phyloP scores from a whole-genome alignment of 2,329 filamentous ascomycete species.

The Chaetomium strumarium region DNA sequence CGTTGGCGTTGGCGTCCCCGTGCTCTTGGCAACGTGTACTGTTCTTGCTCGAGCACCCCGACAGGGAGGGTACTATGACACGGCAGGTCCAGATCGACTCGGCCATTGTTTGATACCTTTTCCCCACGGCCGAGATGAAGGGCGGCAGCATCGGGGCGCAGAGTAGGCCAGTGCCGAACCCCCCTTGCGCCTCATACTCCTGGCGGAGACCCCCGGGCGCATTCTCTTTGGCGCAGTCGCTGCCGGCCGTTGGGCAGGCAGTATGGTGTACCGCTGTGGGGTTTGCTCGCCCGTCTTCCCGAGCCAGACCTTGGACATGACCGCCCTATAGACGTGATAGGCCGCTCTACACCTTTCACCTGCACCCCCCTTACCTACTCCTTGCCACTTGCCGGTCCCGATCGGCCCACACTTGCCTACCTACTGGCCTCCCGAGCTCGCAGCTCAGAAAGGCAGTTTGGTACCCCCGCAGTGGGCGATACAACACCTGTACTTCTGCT shows the following conservation, averaged over 20 bases:
- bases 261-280: conserved; percentile 4
- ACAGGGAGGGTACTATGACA: not conserved
- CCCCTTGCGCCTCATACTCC: not conserved
- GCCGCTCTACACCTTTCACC: not conserved
- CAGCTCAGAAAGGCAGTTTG: not conserved
- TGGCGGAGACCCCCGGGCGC: not conserved
- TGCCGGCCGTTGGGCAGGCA: not conserved
- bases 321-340: conserved; percentile 9
- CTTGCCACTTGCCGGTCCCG: conserved; percentile 9
- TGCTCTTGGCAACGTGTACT: conserved; percentile 7
- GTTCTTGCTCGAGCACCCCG: not conserved
- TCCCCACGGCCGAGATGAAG: conserved; percentile 10
- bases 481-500: conserved; percentile 11
- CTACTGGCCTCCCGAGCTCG: not conserved
- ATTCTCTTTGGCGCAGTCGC: not conserved
- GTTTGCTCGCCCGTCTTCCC: conserved; percentile 1
- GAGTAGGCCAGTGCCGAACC: conserved; percentile 5
- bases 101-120: not conserved
- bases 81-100: conserved; percentile 5
- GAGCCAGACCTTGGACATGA: not conserved
- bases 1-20: not conserved
- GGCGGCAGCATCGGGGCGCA: conserved; percentile 2
- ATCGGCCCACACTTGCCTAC: conserved; percentile 12
- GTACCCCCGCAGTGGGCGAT: conserved; percentile 9
- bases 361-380: not conserved